phyloP scores from a whole-genome alignment of 805 yeast species.

The Pichia gijzeniarum region DNA sequence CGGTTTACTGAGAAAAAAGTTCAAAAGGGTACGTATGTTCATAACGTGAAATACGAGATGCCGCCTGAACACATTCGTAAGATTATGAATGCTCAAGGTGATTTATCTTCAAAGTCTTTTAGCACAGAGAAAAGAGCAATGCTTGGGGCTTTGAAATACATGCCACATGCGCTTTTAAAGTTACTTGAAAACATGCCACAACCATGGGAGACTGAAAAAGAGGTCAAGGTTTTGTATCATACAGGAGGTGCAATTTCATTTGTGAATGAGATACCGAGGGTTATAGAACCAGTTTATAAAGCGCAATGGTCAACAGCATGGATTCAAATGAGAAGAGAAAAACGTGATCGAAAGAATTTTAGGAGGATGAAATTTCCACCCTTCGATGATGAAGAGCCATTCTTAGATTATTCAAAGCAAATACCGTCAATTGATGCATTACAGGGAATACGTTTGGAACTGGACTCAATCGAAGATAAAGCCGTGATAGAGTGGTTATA shows the following conservation, averaged over 20 bases:
- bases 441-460: constrained; percentile 61
- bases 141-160: constrained; percentile 83
- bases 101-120: constrained; percentile 70
- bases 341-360: constrained; percentile 83
- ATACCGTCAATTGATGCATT: constrained; percentile 65
- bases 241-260: constrained; percentile 91
- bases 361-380: constrained; percentile 92
- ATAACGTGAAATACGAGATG: constrained; percentile 63
- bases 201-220: constrained; percentile 91
- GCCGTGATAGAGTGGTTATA: constrained; percentile 71
- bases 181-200: constrained; percentile 94
- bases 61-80: constrained; percentile 91
- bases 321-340: constrained; percentile 90
- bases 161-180: constrained; percentile 93
- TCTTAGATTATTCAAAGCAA: constrained; percentile 75
- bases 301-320: constrained; percentile 97
- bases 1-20: constrained; percentile 38
- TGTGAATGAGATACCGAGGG: constrained; percentile 88
- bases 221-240: constrained; percentile 85
- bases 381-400: constrained; percentile 97
- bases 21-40: constrained; percentile 41
- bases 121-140: constrained; percentile 82
- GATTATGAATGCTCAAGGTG: constrained; percentile 77
- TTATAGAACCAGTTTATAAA: constrained; percentile 80
- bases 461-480: constrained; percentile 59